Conservation (phyloP, 1,139 yeast genomes). For the Yamadazyma sp. region DNA sequence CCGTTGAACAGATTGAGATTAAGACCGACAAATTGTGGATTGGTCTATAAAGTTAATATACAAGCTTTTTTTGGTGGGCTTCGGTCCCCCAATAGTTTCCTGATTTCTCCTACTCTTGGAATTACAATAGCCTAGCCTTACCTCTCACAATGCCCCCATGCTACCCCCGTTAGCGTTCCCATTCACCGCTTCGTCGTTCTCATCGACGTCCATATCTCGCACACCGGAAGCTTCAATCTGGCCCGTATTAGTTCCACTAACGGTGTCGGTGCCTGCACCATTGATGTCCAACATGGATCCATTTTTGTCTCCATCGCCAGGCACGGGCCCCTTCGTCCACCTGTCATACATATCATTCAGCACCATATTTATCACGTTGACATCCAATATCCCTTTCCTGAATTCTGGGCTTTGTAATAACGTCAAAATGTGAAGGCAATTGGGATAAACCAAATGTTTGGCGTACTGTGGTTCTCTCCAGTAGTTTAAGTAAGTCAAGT, state of each 20-base stretch:
- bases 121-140: too few relatives aligned
- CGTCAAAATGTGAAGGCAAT: slow-evolving; percentile 66
- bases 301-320: neutral
- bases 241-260: neutral
- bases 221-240: neutral
- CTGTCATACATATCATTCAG: slow-evolving; percentile 78
- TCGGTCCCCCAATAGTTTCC: neutral
- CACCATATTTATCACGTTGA: slow-evolving; percentile 56
- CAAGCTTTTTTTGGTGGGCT: neutral
- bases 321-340: slow-evolving; percentile 41
- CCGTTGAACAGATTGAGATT: slow-evolving; percentile 32
- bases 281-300: neutral
- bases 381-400: slow-evolving; percentile 53
- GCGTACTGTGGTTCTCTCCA: slow-evolving; percentile 73
- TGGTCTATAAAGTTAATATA: slow-evolving; percentile 11
- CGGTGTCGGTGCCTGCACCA: neutral
- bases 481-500: slow-evolving; percentile 67
- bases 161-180: neutral
- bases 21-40: slow-evolving; percentile 22
- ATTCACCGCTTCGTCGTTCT: neutral
- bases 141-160: neutral
- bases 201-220: neutral
- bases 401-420: slow-evolving; percentile 58
- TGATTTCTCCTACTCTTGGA: too few relatives aligned
- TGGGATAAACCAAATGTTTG: slow-evolving; percentile 68